Base-by-base conservation (phyloP, 306 rosid genomes). In the Arachis stenosperma region DNA sequence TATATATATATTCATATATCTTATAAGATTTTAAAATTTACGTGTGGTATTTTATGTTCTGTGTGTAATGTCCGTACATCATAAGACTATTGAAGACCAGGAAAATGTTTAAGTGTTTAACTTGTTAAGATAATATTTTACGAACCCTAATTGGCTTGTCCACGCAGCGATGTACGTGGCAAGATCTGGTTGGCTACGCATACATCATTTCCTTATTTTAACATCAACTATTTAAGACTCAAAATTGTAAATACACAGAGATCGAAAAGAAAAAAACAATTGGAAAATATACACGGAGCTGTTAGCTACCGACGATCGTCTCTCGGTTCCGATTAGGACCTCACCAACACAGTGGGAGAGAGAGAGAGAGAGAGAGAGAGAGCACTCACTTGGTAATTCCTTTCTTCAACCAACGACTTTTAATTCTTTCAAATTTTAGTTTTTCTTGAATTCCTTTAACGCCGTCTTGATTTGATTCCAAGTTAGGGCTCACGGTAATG, bases 191-290 rank as follows among this genome's bases (percentile, higher is more conserved):
- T 89, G 85, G 90, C 0, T 48, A 17, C 0, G 55, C 63, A 10
- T 69, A 84, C 94, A 84, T 86, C 88, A 86, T 75, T 6, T 61
- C 27, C 46, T 42, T 6, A 0, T 0, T 65, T 29, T 42, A 11
- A 9, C 6, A 36, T 9, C 5, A 53, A 51, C 3, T 4, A 41
- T 55, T 53, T 3, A 42, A 67, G 17, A 12, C 29, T 44, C 29
- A 27, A 73, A 69, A 15, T 53, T 39, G 60, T 22, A 47, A 60
- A 65, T 59, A 47, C 69, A 44, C 12, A 1, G 17, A 74, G 47
- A 74, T 67, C 59, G 60, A 72, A 53, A 78, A 40, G 9, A 27
- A 13, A 53, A 55, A 44, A n/a, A 50, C 33, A 42, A 42, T 6
- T 8, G 8, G 15, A 52, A 22, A 52, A 22, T 6, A 52, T 7